Conservation (phyloP, 2,329 filamentous ascomycete genomes). For the Talaromyces sp. region DNA sequence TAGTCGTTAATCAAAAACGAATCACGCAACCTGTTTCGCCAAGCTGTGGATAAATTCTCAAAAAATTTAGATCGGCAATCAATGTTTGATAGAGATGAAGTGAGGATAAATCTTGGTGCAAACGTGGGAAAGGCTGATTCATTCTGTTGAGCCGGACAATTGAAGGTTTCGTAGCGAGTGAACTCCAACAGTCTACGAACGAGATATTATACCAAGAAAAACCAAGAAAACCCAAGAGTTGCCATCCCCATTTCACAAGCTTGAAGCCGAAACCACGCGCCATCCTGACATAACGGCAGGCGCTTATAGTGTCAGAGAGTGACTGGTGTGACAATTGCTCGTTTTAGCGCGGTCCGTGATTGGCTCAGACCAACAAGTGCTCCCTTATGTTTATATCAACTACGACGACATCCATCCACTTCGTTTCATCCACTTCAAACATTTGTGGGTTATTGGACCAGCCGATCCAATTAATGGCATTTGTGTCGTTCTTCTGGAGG, state of each 20-base stretch:
- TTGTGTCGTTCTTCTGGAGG: background rate
- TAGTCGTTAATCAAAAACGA: background rate
- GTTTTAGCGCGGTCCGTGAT: background rate
- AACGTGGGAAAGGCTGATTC: background rate
- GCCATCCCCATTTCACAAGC: no score
- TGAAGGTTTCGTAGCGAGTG: background rate
- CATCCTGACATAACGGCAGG: background rate
- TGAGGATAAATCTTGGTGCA: background rate
- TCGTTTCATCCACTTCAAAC: background rate
- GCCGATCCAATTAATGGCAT: background rate
- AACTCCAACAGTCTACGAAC: background rate
- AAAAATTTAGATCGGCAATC: background rate
- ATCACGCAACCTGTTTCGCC: background rate
- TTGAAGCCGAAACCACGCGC: constrained; percentile 4
- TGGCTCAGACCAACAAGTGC: background rate
- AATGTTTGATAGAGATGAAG: background rate
- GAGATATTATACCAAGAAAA: background rate
- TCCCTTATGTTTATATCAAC: background rate
- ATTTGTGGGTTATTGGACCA: background rate
- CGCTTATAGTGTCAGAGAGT: background rate
- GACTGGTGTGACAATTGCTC: background rate
- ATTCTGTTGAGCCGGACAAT: no score
- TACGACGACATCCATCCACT: background rate
- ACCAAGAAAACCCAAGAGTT: background rate
- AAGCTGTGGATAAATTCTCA: background rate